phyloP scores from a whole-genome alignment of 2,329 filamentous ascomycete species.

The Sporothrix mexicana region DNA sequence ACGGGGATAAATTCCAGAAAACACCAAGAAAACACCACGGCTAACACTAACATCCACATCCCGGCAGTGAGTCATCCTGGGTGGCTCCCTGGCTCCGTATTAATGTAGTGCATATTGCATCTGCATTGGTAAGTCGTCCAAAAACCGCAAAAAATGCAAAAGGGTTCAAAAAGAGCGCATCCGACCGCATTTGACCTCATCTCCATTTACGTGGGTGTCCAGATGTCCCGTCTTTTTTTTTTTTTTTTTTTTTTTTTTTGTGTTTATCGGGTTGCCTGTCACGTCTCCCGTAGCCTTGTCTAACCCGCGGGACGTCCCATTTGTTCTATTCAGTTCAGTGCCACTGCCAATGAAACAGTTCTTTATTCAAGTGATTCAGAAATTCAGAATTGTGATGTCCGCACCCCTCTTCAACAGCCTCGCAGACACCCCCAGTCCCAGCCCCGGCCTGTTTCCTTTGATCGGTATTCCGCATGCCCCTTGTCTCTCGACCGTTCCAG shows the following conservation, averaged over 20 bases:
- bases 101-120: conserved; percentile 6
- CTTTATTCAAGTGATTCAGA: too few species aligned
- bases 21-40: neutral
- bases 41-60: neutral
- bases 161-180: neutral
- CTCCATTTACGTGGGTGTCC: too few species aligned
- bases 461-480: neutral
- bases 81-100: neutral
- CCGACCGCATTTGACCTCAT: neutral
- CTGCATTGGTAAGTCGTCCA: neutral
- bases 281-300: conserved; percentile 14
- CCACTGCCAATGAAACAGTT: neutral
- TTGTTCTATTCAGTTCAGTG: neutral
- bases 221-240: neutral
- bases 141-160: neutral
- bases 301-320: conserved; percentile 17
- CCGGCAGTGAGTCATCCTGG: conserved; percentile 26
- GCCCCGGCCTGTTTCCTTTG: conserved; percentile 6
- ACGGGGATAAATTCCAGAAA: conserved; percentile 18
- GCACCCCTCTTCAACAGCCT: conserved; percentile 15
- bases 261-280: conserved; percentile 16
- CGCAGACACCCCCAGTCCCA: conserved; percentile 16
- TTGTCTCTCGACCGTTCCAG: neutral
- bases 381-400: neutral
- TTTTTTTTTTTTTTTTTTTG: neutral